Evolutionary conservation across 352 stramenopile species (phyloP).

Genomic region (Phytophthora meadii): DNA sequence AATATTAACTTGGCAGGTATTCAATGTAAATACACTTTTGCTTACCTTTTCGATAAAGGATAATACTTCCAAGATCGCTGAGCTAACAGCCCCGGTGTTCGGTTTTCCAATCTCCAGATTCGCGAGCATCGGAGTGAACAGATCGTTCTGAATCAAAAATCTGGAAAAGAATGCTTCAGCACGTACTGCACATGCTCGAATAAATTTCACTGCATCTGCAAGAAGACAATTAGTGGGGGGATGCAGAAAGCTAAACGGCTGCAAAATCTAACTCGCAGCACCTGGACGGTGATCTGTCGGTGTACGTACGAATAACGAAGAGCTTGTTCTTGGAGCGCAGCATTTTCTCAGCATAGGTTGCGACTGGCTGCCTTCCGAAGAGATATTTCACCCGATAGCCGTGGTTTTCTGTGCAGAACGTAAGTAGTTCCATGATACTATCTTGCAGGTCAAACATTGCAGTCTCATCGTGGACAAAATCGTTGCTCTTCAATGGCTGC

Average conservation of each 20-base stretch:
- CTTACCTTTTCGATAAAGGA: slow-evolving; percentile 80
- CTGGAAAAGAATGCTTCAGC: slow-evolving; percentile 85
- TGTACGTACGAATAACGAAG: slow-evolving; percentile 78
- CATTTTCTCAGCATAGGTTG: slow-evolving; percentile 76
- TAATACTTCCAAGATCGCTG: slow-evolving; percentile 77
- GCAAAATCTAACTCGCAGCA: slow-evolving; percentile 25
- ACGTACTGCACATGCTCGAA: slow-evolving; percentile 73
- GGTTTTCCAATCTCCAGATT: slow-evolving; percentile 58
- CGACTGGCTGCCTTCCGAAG: slow-evolving; percentile 81
- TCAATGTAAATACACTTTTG: background rate
- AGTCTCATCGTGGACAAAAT: slow-evolving; percentile 45
- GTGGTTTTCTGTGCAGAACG: slow-evolving; percentile 86
- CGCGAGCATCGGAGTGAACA: slow-evolving; percentile 65
- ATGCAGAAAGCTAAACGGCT: background rate
- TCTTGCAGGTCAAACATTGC: slow-evolving; percentile 81
- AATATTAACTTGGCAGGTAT: background rate
- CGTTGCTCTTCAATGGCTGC: slow-evolving; percentile 77
- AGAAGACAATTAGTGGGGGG: background rate
- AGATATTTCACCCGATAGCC: slow-evolving; percentile 90
- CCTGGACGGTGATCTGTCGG: slow-evolving; percentile 24
- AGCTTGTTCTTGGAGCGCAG: slow-evolving; percentile 85
- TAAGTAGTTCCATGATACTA: slow-evolving; percentile 86
- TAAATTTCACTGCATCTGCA: slow-evolving; percentile 81
- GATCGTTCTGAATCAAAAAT: slow-evolving; percentile 80
- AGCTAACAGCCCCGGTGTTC: slow-evolving; percentile 70